phyloP scores from a whole-genome alignment of 345 rosid genomes.

The Erysimum cheiranthoides region DNA sequence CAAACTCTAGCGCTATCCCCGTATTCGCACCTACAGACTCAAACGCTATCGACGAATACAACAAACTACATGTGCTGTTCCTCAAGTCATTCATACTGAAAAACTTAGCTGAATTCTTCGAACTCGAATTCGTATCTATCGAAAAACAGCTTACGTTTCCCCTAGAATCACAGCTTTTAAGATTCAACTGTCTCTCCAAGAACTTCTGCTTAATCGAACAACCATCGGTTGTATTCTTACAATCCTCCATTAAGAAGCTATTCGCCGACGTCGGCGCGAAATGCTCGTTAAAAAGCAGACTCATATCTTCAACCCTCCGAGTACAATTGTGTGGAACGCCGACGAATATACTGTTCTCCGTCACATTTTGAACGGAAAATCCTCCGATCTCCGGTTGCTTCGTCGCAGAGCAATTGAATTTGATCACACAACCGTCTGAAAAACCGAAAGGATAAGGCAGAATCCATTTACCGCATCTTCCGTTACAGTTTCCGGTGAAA shows the following conservation, averaged over 20 bases:
- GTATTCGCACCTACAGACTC: conserved; percentile 34
- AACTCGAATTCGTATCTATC: neutral
- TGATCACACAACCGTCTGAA: conserved; percentile 56
- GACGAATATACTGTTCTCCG: conserved; percentile 50
- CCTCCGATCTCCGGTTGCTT: conserved; percentile 46
- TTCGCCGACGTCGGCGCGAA: conserved; percentile 59
- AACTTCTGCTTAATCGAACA: conserved; percentile 53
- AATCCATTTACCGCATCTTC: conserved; percentile 48
- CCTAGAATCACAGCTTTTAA: conserved; percentile 35
- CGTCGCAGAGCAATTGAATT: conserved; percentile 43
- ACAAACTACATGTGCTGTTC: conserved; percentile 44
- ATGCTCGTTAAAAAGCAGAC: conserved; percentile 43
- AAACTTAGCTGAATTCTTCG: neutral
- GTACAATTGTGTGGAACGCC: conserved; percentile 42
- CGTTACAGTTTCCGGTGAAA: neutral
- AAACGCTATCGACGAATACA: conserved; percentile 63
- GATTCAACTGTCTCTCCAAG: conserved; percentile 30
- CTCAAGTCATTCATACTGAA: conserved; percentile 43
- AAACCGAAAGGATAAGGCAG: conserved; percentile 81
- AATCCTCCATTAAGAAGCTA: conserved; percentile 66
- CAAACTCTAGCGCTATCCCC: conserved; percentile 55
- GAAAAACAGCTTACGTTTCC: conserved; percentile 59
- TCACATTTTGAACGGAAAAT: conserved; percentile 63
- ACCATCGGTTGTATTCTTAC: conserved; percentile 20
- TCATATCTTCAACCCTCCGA: conserved; percentile 36